phyloP scores from a whole-genome alignment of 2,329 filamentous ascomycete species.

The Ustulina deusta region DNA sequence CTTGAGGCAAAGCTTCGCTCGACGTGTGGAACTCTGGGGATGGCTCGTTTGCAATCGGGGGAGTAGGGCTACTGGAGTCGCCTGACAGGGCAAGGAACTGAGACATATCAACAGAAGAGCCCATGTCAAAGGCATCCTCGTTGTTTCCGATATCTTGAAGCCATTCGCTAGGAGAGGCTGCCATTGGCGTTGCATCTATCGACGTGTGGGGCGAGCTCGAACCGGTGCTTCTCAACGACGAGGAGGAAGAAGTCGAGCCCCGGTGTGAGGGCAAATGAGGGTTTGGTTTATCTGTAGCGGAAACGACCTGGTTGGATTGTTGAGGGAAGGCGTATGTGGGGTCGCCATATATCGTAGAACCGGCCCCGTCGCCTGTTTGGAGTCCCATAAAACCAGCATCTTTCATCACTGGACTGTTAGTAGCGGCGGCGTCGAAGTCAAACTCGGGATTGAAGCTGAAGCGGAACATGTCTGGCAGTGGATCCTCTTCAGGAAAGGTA shows the following conservation, averaged over 20 bases:
- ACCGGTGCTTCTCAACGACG: slow-evolving; percentile 45
- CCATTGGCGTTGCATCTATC: slow-evolving; percentile 46
- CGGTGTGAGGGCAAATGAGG: slow-evolving; percentile 45
- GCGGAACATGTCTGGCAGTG: slow-evolving; percentile 53
- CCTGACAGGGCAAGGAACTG: slow-evolving; percentile 69
- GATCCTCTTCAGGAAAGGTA: slow-evolving; percentile 44
- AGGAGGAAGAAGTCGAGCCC: slow-evolving; percentile 50
- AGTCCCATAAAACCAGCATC: slow-evolving; percentile 49
- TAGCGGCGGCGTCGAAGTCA: slow-evolving; percentile 53
- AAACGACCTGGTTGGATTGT: slow-evolving; percentile 7
- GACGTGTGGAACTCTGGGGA: slow-evolving; percentile 38
- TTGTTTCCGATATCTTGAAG: slow-evolving; percentile 37
- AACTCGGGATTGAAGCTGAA: slow-evolving; percentile 52
- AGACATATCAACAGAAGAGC: slow-evolving; percentile 42
- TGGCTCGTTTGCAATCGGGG: slow-evolving; percentile 40
- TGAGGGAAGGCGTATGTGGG: not conserved
- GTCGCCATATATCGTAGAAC: slow-evolving; percentile 18
- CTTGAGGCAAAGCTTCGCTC: slow-evolving; percentile 37
- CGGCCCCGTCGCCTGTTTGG: slow-evolving; percentile 24
- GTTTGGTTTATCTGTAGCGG: slow-evolving; percentile 19
- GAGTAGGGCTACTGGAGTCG: slow-evolving; percentile 67
- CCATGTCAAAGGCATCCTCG: slow-evolving; percentile 43
- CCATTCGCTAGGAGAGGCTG: slow-evolving; percentile 39
- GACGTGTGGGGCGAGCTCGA: slow-evolving; percentile 49
- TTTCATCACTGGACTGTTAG: slow-evolving; percentile 46